Conservation (phyloP, 257 asterid species). For the Lithospermum erythrorhizon region DNA sequence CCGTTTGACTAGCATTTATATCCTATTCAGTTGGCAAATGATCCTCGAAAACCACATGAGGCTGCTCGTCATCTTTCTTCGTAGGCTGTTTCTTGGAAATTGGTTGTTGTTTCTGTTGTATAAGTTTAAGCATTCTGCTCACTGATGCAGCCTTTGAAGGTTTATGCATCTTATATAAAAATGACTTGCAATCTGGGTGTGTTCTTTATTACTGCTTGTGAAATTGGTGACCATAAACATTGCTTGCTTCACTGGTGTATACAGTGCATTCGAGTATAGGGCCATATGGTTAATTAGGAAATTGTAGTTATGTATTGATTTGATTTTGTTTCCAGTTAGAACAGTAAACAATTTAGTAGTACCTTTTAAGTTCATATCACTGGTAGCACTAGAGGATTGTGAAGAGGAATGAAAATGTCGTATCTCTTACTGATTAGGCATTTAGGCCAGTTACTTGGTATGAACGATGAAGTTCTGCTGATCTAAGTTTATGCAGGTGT, state of each 20-base stretch:
- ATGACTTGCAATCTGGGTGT: too few species aligned
- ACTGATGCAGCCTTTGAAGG: too few species aligned
- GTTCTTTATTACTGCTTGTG: too few species aligned
- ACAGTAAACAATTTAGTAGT: background rate
- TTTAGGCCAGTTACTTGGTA: too few species aligned
- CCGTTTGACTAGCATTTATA: background rate
- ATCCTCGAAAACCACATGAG: too few species aligned
- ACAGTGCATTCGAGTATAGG: background rate
- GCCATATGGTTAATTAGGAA: background rate
- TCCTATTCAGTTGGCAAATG: background rate
- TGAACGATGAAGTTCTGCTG: background rate
- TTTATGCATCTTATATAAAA: too few species aligned
- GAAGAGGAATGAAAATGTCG: background rate
- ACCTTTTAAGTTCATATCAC: too few species aligned
- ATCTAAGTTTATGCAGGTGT: constrained; percentile 36
- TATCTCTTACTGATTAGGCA: background rate
- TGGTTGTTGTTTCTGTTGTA: background rate
- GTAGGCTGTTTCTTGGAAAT: background rate
- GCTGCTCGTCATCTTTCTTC: background rate
- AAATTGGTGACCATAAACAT: too few species aligned
- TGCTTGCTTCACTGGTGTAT: background rate
- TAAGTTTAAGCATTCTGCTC: background rate
- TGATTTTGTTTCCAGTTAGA: background rate
- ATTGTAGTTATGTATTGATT: background rate
- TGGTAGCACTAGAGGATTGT: too few species aligned